Conservation (phyloP, 176 grass and related monocot genomes). For the Carex parvula region DNA sequence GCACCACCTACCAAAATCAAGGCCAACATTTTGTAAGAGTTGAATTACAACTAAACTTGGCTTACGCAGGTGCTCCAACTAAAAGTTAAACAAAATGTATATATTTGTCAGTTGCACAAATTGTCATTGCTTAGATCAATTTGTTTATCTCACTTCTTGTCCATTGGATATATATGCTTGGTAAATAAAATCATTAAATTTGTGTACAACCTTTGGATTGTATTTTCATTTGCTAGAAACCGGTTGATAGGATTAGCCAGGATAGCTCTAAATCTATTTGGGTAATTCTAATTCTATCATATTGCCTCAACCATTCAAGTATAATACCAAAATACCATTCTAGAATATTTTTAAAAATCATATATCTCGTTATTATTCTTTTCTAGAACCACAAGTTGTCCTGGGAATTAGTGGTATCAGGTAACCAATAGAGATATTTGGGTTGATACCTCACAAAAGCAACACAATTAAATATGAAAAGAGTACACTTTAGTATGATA, state of each 20-base stretch:
- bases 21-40: neutral
- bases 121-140: neutral
- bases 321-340: neutral
- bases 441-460: neutral
- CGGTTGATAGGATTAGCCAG: neutral
- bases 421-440: neutral
- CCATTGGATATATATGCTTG: neutral
- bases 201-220: neutral
- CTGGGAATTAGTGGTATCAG: neutral
- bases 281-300: neutral
- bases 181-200: neutral
- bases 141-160: neutral
- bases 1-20: neutral
- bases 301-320: neutral
- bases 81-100: neutral
- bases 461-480: conserved; percentile 10
- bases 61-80: neutral
- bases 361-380: neutral
- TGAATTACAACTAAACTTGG: neutral
- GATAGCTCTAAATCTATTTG: neutral
- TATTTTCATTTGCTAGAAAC: neutral
- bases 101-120: neutral
- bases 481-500: neutral
- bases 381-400: conserved; percentile 1
- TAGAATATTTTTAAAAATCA: neutral